Conservation (phyloP, 2,329 filamentous ascomycete genomes). For the Camptophora hylomeconis region DNA sequence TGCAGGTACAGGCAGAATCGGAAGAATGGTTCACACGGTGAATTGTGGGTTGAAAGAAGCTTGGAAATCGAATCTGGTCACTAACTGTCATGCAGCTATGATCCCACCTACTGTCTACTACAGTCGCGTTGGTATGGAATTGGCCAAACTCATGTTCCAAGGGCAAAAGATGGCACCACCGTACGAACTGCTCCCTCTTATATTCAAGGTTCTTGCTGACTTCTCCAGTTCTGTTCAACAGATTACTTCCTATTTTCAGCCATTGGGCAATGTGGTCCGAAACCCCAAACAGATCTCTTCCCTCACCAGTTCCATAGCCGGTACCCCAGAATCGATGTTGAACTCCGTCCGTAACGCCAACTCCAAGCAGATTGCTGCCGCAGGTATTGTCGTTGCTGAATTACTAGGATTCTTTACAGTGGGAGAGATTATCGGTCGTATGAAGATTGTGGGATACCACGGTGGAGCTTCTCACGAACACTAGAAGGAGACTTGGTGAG, state of each 20-base stretch:
- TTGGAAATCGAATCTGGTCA: conserved; percentile 2
- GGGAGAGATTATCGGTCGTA: conserved; percentile 88
- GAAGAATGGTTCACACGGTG: conserved; percentile 80
- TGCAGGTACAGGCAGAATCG: conserved; percentile 61
- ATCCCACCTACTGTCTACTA: conserved; percentile 85
- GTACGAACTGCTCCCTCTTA: conserved; percentile 46
- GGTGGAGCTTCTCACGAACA: conserved; percentile 45
- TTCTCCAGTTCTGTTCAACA: conserved; percentile 41
- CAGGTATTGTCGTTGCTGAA: conserved; percentile 71
- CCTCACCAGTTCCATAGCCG: conserved; percentile 42
- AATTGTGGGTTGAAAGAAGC: neutral
- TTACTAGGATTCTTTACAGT: conserved; percentile 94
- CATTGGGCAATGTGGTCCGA: conserved; percentile 54
- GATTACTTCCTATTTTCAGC: conserved; percentile 79
- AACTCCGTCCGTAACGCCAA: conserved; percentile 55
- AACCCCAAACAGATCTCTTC: conserved; percentile 51
- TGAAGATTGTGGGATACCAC: conserved; percentile 90
- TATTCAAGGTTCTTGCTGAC: conserved; percentile 2
- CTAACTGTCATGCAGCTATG: conserved; percentile 47
- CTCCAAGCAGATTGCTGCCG: conserved; percentile 55
- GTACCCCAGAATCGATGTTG: conserved; percentile 32
- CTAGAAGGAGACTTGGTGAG: no score
- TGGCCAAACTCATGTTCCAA: conserved; percentile 74
- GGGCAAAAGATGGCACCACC: conserved; percentile 87
- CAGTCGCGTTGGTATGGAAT: conserved; percentile 73